These are phyloP conservation scores for Cyclanthera cordifolia DNA, from an alignment of 306 rosid species.

Conservation along the genomic window DNA sequence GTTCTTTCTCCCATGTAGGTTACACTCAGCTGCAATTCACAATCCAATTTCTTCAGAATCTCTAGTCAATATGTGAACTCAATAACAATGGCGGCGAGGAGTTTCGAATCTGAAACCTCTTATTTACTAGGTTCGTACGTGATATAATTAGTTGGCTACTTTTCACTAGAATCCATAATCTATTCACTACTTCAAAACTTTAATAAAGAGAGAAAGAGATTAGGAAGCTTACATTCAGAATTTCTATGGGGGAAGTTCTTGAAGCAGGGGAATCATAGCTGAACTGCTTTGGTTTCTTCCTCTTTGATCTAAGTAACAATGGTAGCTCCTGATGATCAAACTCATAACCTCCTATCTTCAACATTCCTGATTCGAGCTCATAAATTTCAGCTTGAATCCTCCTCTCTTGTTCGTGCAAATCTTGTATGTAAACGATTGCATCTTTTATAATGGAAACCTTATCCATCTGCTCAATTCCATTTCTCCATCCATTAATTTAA, in stretches of 20 bases:
- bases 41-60: neutral
- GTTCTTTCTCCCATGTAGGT: conserved; percentile 67
- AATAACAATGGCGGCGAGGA: too few species aligned
- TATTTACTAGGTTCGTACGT: too few species aligned
- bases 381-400: conserved; percentile 53
- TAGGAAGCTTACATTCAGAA: conserved; percentile 43
- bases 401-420: conserved; percentile 68
- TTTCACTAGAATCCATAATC: too few species aligned
- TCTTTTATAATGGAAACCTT: conserved; percentile 92
- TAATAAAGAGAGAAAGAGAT: neutral
- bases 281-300: conserved; percentile 37
- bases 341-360: conserved; percentile 20
- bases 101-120: too few species aligned
- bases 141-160: too few species aligned
- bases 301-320: conserved; percentile 53
- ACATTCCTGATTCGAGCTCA: conserved; percentile 62
- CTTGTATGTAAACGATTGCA: conserved; percentile 73
- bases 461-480: conserved; percentile 52
- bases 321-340: conserved; percentile 48
- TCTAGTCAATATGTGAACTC: neutral
- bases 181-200: neutral
- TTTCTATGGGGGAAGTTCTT: conserved; percentile 53
- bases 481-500: neutral
- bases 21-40: conserved; percentile 46
- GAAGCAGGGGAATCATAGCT: conserved; percentile 28